These are phyloP conservation scores for Irpex sp. DNA, from an alignment of 1,284 basidiomycete genomes.

Conservation along the genomic window DNA sequence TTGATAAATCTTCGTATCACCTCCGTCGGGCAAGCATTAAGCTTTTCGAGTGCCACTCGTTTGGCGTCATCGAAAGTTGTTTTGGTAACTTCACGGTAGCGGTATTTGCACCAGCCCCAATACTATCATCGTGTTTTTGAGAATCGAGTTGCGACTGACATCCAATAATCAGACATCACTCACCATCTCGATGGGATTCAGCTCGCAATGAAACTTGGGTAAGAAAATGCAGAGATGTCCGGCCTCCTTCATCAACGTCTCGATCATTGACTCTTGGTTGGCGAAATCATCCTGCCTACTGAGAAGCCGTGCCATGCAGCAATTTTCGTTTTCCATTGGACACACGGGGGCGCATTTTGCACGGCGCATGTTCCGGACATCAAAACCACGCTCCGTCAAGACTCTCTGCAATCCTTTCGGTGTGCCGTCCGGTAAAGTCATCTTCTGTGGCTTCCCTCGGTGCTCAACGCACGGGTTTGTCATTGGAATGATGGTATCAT, in stretches of 20 bases:
- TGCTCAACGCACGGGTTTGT: too few species aligned
- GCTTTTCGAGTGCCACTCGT: too few species aligned
- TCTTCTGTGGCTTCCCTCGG: constrained; percentile 24
- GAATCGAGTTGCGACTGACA: too few species aligned
- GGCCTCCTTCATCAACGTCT: neutral
- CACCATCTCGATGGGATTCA: constrained; percentile 21
- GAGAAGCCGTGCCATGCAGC: constrained; percentile 12
- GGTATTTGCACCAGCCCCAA: constrained; percentile 18
- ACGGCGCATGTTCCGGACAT: constrained; percentile 33
- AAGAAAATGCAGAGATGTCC: constrained; percentile 7
- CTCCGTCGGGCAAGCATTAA: too few species aligned
- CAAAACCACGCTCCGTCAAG: constrained; percentile 35
- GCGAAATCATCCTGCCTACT: constrained; percentile 27
- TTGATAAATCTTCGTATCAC: too few species aligned
- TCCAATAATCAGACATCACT: too few species aligned
- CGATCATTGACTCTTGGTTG: neutral
- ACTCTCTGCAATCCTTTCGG: constrained; percentile 3
- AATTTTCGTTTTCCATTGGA: constrained; percentile 23
- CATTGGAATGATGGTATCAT: constrained; percentile 23
- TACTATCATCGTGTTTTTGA: too few species aligned
- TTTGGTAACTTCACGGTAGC: constrained; percentile 10
- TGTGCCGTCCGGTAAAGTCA: constrained; percentile 32
- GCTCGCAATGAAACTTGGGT: constrained; percentile 22
- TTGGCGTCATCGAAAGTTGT: constrained; percentile 4
- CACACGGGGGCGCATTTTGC: too few species aligned